Base-by-base conservation (phyloP, 2,329 filamentous ascomycete species). In the Aspergillus carbonarius region DNA sequence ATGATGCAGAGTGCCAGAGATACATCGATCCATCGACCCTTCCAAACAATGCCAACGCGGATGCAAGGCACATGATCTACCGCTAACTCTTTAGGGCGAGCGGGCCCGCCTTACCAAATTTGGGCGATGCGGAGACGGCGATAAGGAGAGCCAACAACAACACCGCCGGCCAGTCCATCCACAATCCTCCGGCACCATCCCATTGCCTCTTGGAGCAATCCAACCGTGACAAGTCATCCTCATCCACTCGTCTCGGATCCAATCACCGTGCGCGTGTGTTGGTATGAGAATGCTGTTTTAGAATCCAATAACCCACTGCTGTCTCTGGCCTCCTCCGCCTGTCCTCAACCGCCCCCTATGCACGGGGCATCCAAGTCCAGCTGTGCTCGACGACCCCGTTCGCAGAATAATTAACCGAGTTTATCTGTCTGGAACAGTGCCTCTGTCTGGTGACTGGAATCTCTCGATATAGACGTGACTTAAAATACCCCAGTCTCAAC, bases 111-210 rank as follows among this genome's bases (percentile, higher is more conserved):
- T 60, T 60, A n/a, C 58, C 58, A 23, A n/a, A 51, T 58, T 58
- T 54, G 50, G 44, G 50, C 12, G 48, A 57, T 61, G 60, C 60
- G 60, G 60, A 61, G 60, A 61, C 58, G 25, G 23, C 51, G 51
- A 54, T 54, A 54, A 44, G 51, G 51, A 44, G 40, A 34, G 17
- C 32, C 34, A 48, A 32, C 25, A 32, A 27, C 27, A 17, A 48
- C n/a, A 18, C 20, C 25, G 39, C 18, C 20, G 20, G n/a, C 39
- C 23, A 18, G 34, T 23, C 32, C 30, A 18, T 51, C 30, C 13
- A 35, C 32, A 32, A 30, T 51, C 13, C 48, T 51, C 18, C 17
- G 17, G 18, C 48, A 27, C 35, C 17, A 18, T 54, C 50, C 15
- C 7, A 25, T 9, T 35, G 6, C 25, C n/a, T 18, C 23, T 42